Evolutionary conservation across 352 stramenopile genomes (phyloP), one percentile per base, ranked within the genome.

Genomic region (Globisporangium parvum): DNA sequence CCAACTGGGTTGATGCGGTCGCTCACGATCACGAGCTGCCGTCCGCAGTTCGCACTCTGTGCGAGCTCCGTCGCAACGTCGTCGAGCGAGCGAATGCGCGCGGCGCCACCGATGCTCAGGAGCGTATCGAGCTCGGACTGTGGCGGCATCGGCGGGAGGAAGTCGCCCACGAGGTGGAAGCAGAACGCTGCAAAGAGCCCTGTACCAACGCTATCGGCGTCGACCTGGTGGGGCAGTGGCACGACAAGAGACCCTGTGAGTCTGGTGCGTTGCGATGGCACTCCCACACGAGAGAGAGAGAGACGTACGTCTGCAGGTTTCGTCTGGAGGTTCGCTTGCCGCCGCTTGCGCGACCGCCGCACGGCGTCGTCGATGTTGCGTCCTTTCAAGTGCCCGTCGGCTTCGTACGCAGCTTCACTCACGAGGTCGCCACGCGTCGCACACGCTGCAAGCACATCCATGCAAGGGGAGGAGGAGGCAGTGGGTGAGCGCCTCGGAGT

Each of bases 121-220:
- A 94, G 71, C 20, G 71, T 74, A 40, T 90, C 72, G 24, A 94
- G 63, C 47, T 94, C 85, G 3, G 58, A 53, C 6, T 75, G 70
- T 1, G 80, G 72, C 17, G 85, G 85, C 77, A 92, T 88, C 18
- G 85, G 85, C 40, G 78, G 68, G 35, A 92, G 57, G 55, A 92
- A 94, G 18, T 91, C 78, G 18, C 85, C 85, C 26, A 77, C 71
- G 21, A 94, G 69, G 55, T 87, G 67, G 55, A 88, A 91, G 39
- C 80, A 89, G 26, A 80, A 83, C 2, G 67, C 59, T 18, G 63
- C 68, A 69, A 94, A 94, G 39, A 94, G 59, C 53, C 75, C 78
- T 11, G 85, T 91, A 9, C 85, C 85, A 20, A 92, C 42, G 11
- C 55, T 50, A 18, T 57, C 55, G 0, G 52, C 39, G 42, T 77